A percentile compares a stretch with the other conserved stretches of the same genome.
Conservation (phyloP, 2,329 filamentous ascomycete genomes). For the Pseudocercospora crystallina region DNA sequence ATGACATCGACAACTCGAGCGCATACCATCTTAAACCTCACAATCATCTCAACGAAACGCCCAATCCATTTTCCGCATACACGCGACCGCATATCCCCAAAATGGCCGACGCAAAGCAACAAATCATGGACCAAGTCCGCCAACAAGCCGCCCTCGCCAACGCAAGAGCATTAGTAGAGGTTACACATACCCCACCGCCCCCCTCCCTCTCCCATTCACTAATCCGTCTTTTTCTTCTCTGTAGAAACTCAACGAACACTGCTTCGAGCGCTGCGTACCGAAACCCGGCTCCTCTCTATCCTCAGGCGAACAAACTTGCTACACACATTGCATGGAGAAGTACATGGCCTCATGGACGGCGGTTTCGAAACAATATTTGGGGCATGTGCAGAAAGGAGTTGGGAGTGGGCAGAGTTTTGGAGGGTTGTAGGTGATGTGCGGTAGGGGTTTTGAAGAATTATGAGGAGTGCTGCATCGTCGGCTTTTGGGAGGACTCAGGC, state of each 20-base stretch:
- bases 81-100: conserved; percentile 4
- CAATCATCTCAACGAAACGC: background rate
- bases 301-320: conserved; percentile 51
- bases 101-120: conserved; percentile 46
- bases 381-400: conserved; percentile 46
- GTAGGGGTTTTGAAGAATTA: too few species aligned
- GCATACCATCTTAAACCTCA: background rate
- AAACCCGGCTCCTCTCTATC: conserved; percentile 53
- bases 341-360: conserved; percentile 57
- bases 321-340: conserved; percentile 56
- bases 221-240: conserved; percentile 1
- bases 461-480: too few species aligned
- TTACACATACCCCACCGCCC: conserved; percentile 30
- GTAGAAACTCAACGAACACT: conserved; percentile 58
- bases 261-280: conserved; percentile 56
- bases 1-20: too few species aligned
- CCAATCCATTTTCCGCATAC: background rate
- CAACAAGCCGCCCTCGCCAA: conserved; percentile 55
- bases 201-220: background rate
- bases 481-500: too few species aligned
- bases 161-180: conserved; percentile 52
- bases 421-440: too few species aligned
- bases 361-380: conserved; percentile 51
- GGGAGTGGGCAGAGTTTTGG: conserved; percentile 23
- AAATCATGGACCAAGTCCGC: conserved; percentile 53